These are phyloP conservation scores for Santalum album DNA, from an alignment of 164 flowering plant genomes.

Conservation along the genomic window DNA sequence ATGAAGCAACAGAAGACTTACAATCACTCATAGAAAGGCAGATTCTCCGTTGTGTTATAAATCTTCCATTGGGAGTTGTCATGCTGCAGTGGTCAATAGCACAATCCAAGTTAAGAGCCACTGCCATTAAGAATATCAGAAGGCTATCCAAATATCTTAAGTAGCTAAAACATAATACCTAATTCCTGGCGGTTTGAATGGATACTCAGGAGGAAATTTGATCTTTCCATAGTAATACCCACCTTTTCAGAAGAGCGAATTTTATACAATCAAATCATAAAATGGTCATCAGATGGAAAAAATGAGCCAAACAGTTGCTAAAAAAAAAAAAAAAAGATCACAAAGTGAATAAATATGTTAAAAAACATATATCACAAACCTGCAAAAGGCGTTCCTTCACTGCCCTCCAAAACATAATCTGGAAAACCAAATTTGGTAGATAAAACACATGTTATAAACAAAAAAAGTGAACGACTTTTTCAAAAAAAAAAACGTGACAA, in stretches of 20 bases:
- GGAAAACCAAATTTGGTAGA: slow-evolving; percentile 10
- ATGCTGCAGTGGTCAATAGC: slow-evolving; percentile 41
- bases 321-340: too few species aligned
- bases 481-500: too few species aligned
- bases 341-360: too few species aligned
- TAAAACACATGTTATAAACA: not conserved
- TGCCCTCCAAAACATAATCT: slow-evolving; percentile 98
- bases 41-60: slow-evolving; percentile 82
- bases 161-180: slow-evolving; percentile 31
- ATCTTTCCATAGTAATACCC: slow-evolving; percentile 92
- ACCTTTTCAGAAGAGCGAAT: slow-evolving; percentile 31
- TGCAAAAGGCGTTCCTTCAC: slow-evolving; percentile 91
- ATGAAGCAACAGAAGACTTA: slow-evolving; percentile 33
- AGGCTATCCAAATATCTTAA: not conserved
- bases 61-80: slow-evolving; percentile 96
- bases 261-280: not conserved
- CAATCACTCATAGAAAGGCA: slow-evolving; percentile 98
- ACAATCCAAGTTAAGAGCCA: not conserved
- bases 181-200: slow-evolving; percentile 95
- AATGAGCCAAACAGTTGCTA: too few species aligned
- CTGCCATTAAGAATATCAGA: not conserved
- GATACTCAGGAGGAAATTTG: slow-evolving; percentile 92
- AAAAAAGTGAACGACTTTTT: not conserved
- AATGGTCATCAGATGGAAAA: not conserved
- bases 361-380: slow-evolving; percentile 27